Evolutionary conservation across 371 early-diverging fungal species (phyloP).

Genomic region (Mycotypha africana): DNA sequence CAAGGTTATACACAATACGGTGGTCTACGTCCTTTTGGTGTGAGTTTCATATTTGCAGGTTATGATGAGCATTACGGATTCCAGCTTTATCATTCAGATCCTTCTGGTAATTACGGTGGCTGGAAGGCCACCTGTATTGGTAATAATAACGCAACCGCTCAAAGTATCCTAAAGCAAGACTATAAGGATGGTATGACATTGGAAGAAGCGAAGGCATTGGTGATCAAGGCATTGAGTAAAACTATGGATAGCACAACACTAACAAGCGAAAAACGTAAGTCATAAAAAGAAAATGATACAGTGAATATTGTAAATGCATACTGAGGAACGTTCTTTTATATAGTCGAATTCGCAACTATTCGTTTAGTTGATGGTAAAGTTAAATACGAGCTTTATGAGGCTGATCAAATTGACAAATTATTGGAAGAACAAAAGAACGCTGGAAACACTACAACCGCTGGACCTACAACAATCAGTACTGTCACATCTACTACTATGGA

Average conservation of each 20-base stretch:
- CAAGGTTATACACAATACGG: constrained; percentile 99
- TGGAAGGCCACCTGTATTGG: constrained; percentile 99
- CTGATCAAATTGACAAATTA: constrained; percentile 73
- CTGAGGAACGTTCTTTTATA: constrained; percentile 1
- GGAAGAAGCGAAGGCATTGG: constrained; percentile 83
- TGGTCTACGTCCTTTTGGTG: constrained; percentile 98
- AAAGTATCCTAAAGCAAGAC: constrained; percentile 92
- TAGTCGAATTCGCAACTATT: constrained; percentile 84
- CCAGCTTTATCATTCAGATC: constrained; percentile 98
- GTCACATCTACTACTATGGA: neutral
- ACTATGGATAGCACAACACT: constrained; percentile 92
- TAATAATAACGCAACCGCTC: constrained; percentile 87
- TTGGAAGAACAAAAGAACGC: constrained; percentile 63
- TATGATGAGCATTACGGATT: constrained; percentile 89
- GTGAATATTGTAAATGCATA: neutral
- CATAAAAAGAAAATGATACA: neutral
- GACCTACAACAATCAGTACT: too few species aligned
- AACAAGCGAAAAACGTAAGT: constrained; percentile 85
- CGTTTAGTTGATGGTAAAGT: constrained; percentile 44
- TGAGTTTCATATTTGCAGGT: constrained; percentile 97
- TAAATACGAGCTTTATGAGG: constrained; percentile 62
- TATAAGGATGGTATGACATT: constrained; percentile 87
- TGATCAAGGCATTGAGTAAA: constrained; percentile 91
- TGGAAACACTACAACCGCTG: constrained; percentile 16
- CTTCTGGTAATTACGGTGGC: constrained; percentile 97